Conservation (phyloP, 495 filamentous ascomycete genomes). For the Aspergillus egyptiacus region DNA sequence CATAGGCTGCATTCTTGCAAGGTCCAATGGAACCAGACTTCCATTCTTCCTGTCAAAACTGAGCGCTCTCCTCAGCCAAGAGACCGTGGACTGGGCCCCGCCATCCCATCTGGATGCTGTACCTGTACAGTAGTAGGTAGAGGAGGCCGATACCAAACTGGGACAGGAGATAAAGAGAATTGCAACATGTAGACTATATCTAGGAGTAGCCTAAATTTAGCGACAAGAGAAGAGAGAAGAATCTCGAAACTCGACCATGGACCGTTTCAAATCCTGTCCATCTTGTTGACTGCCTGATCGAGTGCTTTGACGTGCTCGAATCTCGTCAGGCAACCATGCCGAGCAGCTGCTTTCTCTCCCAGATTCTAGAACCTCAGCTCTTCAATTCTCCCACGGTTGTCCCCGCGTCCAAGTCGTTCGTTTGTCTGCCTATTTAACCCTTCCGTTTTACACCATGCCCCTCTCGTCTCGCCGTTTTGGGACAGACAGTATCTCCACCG, state of each 20-base stretch:
- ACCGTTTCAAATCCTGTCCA: too few relatives aligned
- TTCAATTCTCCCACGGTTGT: neutral
- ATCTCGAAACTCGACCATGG: neutral
- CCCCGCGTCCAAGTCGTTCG: neutral
- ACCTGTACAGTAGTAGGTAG: too few relatives aligned
- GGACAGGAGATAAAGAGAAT: too few relatives aligned
- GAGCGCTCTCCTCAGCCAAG: too few relatives aligned
- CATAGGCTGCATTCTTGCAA: too few relatives aligned
- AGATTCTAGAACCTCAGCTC: constrained; percentile 6
- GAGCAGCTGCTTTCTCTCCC: neutral
- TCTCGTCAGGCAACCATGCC: constrained; percentile 8
- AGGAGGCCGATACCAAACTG: too few relatives aligned
- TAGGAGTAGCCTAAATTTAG: too few relatives aligned
- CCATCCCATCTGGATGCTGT: too few relatives aligned
- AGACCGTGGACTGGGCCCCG: too few relatives aligned
- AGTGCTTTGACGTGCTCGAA: constrained; percentile 6
- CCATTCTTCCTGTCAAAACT: too few relatives aligned
- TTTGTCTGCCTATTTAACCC: constrained; percentile 7
- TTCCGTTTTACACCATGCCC: constrained; percentile 1
- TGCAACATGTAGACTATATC: too few relatives aligned
- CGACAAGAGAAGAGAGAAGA: neutral
- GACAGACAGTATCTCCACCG: neutral
- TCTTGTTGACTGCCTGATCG: neutral
- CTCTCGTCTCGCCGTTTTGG: neutral
- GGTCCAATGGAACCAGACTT: too few relatives aligned